phyloP scores from a whole-genome alignment of 1,284 basidiomycete genomes.

The Pseudozyma tsukubaensis region DNA sequence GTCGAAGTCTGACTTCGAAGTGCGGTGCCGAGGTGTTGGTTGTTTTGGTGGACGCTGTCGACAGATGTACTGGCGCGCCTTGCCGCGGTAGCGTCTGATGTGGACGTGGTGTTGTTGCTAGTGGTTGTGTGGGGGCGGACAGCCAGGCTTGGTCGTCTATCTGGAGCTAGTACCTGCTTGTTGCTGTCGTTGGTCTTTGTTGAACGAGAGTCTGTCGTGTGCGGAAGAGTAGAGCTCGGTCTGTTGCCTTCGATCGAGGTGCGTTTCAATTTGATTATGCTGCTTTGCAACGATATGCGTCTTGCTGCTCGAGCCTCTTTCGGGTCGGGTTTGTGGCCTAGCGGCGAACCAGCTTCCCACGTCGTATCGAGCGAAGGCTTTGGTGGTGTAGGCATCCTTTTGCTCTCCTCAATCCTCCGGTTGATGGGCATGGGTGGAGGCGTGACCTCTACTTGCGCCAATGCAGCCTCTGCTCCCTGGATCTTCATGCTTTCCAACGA shows the following conservation, averaged over 20 bases:
- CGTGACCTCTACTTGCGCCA: not conserved
- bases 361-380: slow-evolving; percentile 25
- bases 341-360: slow-evolving; percentile 7
- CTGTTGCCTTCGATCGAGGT: slow-evolving; percentile 10
- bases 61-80: slow-evolving; percentile 22
- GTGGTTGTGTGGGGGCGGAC: not conserved
- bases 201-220: not conserved
- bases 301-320: slow-evolving; percentile 7
- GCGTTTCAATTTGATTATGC: slow-evolving; percentile 7
- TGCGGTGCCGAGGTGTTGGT: not conserved
- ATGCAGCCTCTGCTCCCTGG: slow-evolving; percentile 1
- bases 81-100: not conserved
- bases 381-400: slow-evolving; percentile 9
- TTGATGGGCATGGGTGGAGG: slow-evolving; percentile 23
- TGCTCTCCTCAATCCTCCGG: not conserved
- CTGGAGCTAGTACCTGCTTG: not conserved
- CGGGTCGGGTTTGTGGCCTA: not conserved
- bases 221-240: not conserved
- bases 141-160: slow-evolving; percentile 1
- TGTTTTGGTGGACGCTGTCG: slow-evolving; percentile 12
- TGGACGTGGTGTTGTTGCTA: not conserved
- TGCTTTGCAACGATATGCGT: slow-evolving; percentile 22
- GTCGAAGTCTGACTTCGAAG: slow-evolving; percentile 8
- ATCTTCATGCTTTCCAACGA: slow-evolving; percentile 29
- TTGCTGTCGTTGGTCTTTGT: not conserved